A percentile compares a stretch with the other conserved stretches of the same genome.
These are phyloP conservation scores for Craspedostauros australis DNA, from an alignment of 108 stramenopile genomes.

Conservation along the genomic window DNA sequence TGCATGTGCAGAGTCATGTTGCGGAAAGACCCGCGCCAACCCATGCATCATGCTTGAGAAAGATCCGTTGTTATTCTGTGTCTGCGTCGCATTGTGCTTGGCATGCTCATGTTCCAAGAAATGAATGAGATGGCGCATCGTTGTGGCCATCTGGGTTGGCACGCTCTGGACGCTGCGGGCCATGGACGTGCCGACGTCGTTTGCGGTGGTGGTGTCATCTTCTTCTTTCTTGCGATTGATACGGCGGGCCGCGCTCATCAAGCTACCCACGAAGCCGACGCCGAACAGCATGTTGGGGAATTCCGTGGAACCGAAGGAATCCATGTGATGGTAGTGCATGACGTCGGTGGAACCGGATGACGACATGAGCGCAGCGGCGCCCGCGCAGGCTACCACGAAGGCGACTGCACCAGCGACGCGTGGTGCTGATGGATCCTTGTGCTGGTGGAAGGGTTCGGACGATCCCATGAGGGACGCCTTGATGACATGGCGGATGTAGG, in stretches of 20 bases:
- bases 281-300: constrained; percentile 49
- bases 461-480: constrained; percentile 16
- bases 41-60: no score
- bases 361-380: constrained; percentile 37
- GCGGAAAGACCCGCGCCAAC: no score
- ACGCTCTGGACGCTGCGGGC: no score
- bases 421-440: constrained; percentile 11
- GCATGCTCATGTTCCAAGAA: no score
- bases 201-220: no score
- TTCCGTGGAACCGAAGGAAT: constrained; percentile 29
- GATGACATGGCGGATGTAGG: constrained; percentile 48
- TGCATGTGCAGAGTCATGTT: no score
- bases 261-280: constrained; percentile 57
- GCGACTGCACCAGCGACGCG: constrained; percentile 40
- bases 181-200: no score
- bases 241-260: constrained; percentile 34
- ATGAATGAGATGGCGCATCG: no score
- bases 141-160: no score
- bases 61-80: no score
- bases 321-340: constrained; percentile 7
- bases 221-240: constrained; percentile 15
- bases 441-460: constrained; percentile 3
- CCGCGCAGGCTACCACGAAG: constrained; percentile 46
- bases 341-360: constrained; percentile 23
- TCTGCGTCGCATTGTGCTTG: no score